Evolutionary conservation across 352 stramenopile genomes (phyloP).

Genomic region (Globisporangium irregulare): DNA sequence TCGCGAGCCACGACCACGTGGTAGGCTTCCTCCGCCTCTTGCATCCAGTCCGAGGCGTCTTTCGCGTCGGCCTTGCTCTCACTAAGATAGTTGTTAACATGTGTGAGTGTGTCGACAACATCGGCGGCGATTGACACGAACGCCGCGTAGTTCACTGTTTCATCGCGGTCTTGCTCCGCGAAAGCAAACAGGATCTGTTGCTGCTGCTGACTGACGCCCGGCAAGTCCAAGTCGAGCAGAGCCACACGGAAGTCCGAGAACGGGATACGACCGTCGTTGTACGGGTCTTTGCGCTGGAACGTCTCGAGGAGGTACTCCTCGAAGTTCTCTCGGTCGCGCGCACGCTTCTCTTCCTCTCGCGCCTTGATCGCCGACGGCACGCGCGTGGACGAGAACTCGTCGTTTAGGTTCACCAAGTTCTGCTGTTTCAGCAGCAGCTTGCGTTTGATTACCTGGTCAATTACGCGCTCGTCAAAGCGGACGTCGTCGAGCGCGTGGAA

Average conservation of each 20-base stretch:
- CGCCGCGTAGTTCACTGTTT: constrained; percentile 53
- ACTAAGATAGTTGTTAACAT: background rate
- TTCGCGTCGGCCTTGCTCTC: constrained; percentile 17
- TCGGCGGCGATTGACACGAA: constrained; percentile 47
- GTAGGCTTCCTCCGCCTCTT: constrained; percentile 29
- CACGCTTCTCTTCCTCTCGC: constrained; percentile 33
- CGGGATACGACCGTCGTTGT: constrained; percentile 57
- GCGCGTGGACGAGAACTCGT: constrained; percentile 64
- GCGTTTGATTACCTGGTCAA: constrained; percentile 53
- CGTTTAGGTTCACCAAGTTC: constrained; percentile 42
- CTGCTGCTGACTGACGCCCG: constrained; percentile 18
- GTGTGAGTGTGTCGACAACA: constrained; percentile 44
- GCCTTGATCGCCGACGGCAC: constrained; percentile 40
- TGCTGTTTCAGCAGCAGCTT: constrained; percentile 48
- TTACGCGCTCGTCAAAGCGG: constrained; percentile 50
- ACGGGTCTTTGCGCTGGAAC: constrained; percentile 60
- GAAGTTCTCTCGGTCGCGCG: constrained; percentile 25
- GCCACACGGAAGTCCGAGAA: constrained; percentile 44
- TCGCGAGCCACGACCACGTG: constrained; percentile 31
- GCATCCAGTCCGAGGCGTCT: constrained; percentile 10
- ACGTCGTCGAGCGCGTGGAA: constrained; percentile 42
- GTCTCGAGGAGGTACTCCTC: constrained; percentile 60
- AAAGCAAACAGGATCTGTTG: constrained; percentile 57
- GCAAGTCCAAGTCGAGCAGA: constrained; percentile 39
- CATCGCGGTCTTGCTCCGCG: constrained; percentile 47